Percentiles rank a stretch among this genome's conserved stretches.
These are phyloP conservation scores for Saccharomyces uvarum DNA, from an alignment of 1,139 yeast genomes.

Conservation along the genomic window DNA sequence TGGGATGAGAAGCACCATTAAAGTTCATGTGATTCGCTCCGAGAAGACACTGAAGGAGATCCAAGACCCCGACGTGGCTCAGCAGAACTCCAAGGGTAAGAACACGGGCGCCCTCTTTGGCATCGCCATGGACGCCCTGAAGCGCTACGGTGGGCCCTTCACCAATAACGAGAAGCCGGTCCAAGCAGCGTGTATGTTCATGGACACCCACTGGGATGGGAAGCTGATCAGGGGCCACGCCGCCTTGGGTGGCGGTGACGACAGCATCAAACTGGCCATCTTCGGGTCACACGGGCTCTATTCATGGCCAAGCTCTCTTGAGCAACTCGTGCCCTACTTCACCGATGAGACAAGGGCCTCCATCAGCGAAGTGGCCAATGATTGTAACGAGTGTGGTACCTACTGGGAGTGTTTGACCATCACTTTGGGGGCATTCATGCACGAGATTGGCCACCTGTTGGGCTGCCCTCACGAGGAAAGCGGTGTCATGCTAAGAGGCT, in stretches of 20 bases:
- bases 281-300: conserved; percentile 91
- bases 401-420: conserved; percentile 85
- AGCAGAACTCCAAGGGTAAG: conserved; percentile 69
- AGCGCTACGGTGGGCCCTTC: conserved; percentile 48
- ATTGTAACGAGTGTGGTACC: conserved; percentile 73
- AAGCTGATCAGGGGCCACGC: conserved; percentile 75
- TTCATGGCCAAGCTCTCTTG: conserved; percentile 79
- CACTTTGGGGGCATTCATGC: conserved; percentile 90
- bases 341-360: conserved; percentile 62
- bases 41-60: conserved; percentile 63
- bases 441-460: conserved; percentile 83
- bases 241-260: conserved; percentile 85
- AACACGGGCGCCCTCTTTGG: conserved; percentile 69
- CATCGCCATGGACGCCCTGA: conserved; percentile 69
- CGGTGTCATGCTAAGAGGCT: conserved; percentile 89
- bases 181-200: conserved; percentile 76
- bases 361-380: conserved; percentile 75
- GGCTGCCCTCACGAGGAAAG: conserved; percentile 89
- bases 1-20: conserved; percentile 53
- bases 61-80: conserved; percentile 74
- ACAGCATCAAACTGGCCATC: conserved; percentile 65
- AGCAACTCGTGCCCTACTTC: conserved; percentile 59
- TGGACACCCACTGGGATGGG: conserved; percentile 81
- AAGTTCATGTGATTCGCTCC: conserved; percentile 65
- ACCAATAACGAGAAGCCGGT: conserved; percentile 43